Base-by-base conservation (phyloP, 192 early-diverging fungal species). In the Chytriomyces sp. region DNA sequence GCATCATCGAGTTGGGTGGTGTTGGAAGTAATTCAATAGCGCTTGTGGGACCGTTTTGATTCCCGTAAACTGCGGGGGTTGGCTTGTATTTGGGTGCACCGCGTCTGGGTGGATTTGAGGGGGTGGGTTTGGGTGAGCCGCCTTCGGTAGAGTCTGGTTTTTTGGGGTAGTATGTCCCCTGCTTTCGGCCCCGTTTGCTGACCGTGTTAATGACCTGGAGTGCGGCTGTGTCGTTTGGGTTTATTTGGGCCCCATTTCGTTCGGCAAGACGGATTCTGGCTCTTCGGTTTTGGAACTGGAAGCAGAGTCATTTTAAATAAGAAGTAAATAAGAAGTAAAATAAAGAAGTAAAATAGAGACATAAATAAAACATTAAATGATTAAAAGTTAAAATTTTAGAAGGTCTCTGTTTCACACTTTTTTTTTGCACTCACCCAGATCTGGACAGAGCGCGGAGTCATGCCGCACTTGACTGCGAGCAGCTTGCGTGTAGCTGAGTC, bases 261-360 rank as follows among this genome's bases (percentile, higher is more conserved):
- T 71, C 57, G 9, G 69, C 69, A 16, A 71, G 26, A 5, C 69
- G 69, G 26, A 71, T 71, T 23, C 69, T 3, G 7, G 69, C 69
- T 23, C 69, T 3, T 7, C 69, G 69, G 69, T 71, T 71, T 57
- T 71, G 69, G 26, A 71, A 71, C 69, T 71, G 57, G 10, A 24
- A 11, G 18, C 13, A 20, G 57, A 9, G 69, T 16, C 13, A 26
- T 45, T 3, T 1, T 20, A 47, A 68, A n/a, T 28, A 47, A 3
- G 53, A 57, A 13, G 13, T 5, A 20, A 13, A 57, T 1, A 3
- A 2, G 20, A 2, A 57, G 53, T 13, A 57, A 57, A 20, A 57
- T 57, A 1, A 20, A 2, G 53, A 57, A 57, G 20, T 57, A 20
- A 57, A n/a, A n/a, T 13, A 20, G 20, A 57, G 5, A 20, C 13